Evolutionary conservation across 1,139 yeast genomes (phyloP).

Genomic region (Saccharomyces pastorianus): DNA sequence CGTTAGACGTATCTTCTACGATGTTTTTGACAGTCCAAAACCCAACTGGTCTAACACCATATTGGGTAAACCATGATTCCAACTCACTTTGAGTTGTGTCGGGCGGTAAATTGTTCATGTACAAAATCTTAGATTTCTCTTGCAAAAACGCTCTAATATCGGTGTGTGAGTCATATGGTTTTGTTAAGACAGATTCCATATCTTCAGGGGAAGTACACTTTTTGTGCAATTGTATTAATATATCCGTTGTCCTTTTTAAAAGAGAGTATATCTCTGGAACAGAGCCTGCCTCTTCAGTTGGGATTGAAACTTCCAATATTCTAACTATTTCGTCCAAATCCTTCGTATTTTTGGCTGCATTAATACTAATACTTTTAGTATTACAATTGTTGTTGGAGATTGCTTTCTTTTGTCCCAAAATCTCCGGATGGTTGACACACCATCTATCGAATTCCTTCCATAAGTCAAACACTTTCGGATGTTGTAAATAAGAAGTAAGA

Average conservation of each 20-base stretch:
- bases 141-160: slow-evolving; percentile 61
- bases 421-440: slow-evolving; percentile 43
- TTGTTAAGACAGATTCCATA: slow-evolving; percentile 50
- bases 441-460: slow-evolving; percentile 64
- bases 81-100: slow-evolving; percentile 88
- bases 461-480: slow-evolving; percentile 71
- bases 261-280: slow-evolving; percentile 6
- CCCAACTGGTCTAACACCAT: slow-evolving; percentile 78
- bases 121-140: slow-evolving; percentile 73
- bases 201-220: slow-evolving; percentile 49
- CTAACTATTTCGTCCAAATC: slow-evolving; percentile 12
- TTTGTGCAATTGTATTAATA: slow-evolving; percentile 43
- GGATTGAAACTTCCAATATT: slow-evolving; percentile 10
- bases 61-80: slow-evolving; percentile 86
- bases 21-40: slow-evolving; percentile 69
- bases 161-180: slow-evolving; percentile 66
- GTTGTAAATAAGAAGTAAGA: slow-evolving; percentile 68
- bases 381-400: background rate
- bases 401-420: background rate
- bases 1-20: slow-evolving; percentile 22
- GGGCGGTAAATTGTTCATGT: slow-evolving; percentile 65
- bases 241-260: slow-evolving; percentile 8
- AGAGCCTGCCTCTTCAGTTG: slow-evolving; percentile 2
- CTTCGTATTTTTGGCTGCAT: slow-evolving; percentile 9
- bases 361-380: background rate